phyloP scores from a whole-genome alignment of 2,329 filamentous ascomycete genomes.

The Pseudofabraea citricarpa region DNA sequence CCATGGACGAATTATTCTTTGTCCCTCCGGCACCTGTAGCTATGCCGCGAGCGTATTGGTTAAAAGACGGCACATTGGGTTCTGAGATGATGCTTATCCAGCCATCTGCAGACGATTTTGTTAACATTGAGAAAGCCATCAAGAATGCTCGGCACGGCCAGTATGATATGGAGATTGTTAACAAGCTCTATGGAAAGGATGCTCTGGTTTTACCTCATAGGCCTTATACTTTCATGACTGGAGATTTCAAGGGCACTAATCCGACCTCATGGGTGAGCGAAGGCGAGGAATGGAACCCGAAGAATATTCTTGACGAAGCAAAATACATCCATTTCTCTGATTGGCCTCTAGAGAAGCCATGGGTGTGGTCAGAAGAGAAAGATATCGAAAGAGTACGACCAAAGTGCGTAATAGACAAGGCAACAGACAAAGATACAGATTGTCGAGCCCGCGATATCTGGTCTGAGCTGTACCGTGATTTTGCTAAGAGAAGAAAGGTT shows the following conservation, averaged over 20 bases:
- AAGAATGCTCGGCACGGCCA: slow-evolving; percentile 16
- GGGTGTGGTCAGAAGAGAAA: slow-evolving; percentile 38
- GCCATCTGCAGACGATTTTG: slow-evolving; percentile 47
- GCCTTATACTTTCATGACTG: slow-evolving; percentile 48
- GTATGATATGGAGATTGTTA: slow-evolving; percentile 57
- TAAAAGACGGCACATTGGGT: slow-evolving; percentile 36
- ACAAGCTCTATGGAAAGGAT: slow-evolving; percentile 30
- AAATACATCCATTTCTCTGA: slow-evolving; percentile 58
- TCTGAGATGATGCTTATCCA: slow-evolving; percentile 54
- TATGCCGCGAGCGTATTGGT: slow-evolving; percentile 60
- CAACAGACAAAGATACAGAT: slow-evolving; percentile 11
- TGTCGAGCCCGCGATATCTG: slow-evolving; percentile 21
- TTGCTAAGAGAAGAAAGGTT: slow-evolving; percentile 16
- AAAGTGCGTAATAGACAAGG: slow-evolving; percentile 11
- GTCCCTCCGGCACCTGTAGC: slow-evolving; percentile 46
- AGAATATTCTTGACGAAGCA: slow-evolving; percentile 42
- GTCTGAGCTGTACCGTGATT: slow-evolving; percentile 21
- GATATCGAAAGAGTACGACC: slow-evolving; percentile 11
- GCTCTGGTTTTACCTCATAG: slow-evolving; percentile 49
- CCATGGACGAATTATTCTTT: slow-evolving; percentile 57
- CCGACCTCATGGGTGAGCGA: slow-evolving; percentile 43
- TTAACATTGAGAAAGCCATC: slow-evolving; percentile 25
- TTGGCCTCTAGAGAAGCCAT: slow-evolving; percentile 55
- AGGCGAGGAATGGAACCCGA: slow-evolving; percentile 44
- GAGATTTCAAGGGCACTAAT: slow-evolving; percentile 44